Base-by-base conservation (phyloP, 306 rosid genomes). In the Myrica gale region DNA sequence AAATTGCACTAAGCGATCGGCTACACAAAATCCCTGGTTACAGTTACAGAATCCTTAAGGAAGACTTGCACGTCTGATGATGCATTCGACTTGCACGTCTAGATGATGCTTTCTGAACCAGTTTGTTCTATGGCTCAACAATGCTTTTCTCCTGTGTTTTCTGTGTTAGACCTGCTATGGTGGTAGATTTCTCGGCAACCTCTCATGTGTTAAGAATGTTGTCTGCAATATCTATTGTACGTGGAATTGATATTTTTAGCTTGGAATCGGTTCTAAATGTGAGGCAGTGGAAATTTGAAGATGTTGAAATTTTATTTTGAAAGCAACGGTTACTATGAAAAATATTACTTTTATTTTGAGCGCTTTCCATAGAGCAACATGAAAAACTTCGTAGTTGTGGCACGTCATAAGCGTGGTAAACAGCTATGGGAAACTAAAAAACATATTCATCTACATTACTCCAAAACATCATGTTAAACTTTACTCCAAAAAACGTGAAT, bases 11-110 rank as follows among this genome's bases (percentile, higher is more conserved):
- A 65, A 79, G 78, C 72, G 84, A 81, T 72, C 51, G 75, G 51
- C 72, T 85, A 19, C 75, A 81, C 37, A 84, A 74, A 65, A 87
- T 86, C 66, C 88, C 94, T 16, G 88, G 91, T 51, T 88, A 83
- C 58, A 73, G 58, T 71, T 93, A 90, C 73, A 89, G 78, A 76
- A 82, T 83, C 82, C 97, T 93, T 76, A 73, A 79, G 56, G 82
- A 82, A 39, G 90, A 93, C 62, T 71, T 23, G 26, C 26, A 23
- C 26, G 26, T 23, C 26, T 23, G 26, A 23, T 23, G 26, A 23
- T 23, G 26, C 26, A 23, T 23, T 23, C 26, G 26, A 23, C 26
- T 23, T 88, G 78, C 76, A 84, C 77, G 74, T 76, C 82, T 84
- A 84, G 72, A 16, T 44, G 60, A 51, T 58, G 76, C 54, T 76